Conservation (phyloP, 2,329 filamentous ascomycete genomes). For the Macroventuria anomochaeta region DNA sequence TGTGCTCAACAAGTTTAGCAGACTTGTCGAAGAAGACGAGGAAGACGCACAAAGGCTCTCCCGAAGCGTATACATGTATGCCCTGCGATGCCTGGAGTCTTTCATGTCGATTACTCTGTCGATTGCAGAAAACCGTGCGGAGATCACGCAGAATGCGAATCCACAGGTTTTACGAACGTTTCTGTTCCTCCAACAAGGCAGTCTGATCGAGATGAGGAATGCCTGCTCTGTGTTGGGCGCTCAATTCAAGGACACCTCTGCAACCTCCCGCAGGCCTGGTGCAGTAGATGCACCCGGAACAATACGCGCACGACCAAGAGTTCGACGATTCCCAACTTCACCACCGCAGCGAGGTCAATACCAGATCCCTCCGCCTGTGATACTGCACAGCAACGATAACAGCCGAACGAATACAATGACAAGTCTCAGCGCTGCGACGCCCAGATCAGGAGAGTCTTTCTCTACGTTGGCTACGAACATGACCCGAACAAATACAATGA, state of each 20-base stretch:
- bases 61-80: constrained; percentile 43
- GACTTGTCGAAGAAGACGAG: constrained; percentile 57
- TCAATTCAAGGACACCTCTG: constrained; percentile 41
- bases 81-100: constrained; percentile 44
- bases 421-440: constrained; percentile 64
- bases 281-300: constrained; percentile 33
- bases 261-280: constrained; percentile 29
- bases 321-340: constrained; percentile 41
- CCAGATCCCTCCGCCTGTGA: constrained; percentile 48
- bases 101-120: constrained; percentile 48
- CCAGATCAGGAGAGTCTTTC: constrained; percentile 84
- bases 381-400: constrained; percentile 54
- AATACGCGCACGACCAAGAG: constrained; percentile 39
- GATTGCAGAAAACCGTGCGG: constrained; percentile 48
- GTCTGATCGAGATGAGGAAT: constrained; percentile 65
- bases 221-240: constrained; percentile 60
- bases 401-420: constrained; percentile 62
- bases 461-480: constrained; percentile 60
- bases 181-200: constrained; percentile 65
- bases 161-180: constrained; percentile 64
- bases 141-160: constrained; percentile 63
- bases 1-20: constrained; percentile 58
- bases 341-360: constrained; percentile 44
- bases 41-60: constrained; percentile 52
- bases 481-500: constrained; percentile 56